These are phyloP conservation scores for Mycena leptocephala DNA, from an alignment of 768 basidiomycete genomes.

Conservation along the genomic window DNA sequence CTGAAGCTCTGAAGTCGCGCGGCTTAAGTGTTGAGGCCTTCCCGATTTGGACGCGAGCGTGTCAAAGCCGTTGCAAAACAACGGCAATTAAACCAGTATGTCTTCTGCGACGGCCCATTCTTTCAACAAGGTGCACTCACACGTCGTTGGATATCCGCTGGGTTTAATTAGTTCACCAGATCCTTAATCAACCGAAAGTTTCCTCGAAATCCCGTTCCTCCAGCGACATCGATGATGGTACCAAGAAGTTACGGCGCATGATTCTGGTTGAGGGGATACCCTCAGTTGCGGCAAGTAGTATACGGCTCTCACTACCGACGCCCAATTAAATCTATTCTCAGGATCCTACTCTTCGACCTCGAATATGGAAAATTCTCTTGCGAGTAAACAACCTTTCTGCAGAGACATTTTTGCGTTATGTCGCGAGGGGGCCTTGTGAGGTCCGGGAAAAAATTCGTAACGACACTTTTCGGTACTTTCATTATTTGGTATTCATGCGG, in stretches of 20 bases:
- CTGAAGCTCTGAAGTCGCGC: neutral
- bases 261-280: slow-evolving; percentile 95
- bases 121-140: slow-evolving; percentile 71
- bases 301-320: neutral
- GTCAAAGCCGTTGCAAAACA: neutral
- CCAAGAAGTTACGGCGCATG: slow-evolving; percentile 89
- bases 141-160: neutral
- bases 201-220: slow-evolving; percentile 76
- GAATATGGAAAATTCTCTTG: slow-evolving; percentile 96
- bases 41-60: slow-evolving; percentile 3
- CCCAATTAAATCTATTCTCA: slow-evolving; percentile 43
- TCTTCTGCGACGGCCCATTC: slow-evolving; percentile 73
- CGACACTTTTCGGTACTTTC: slow-evolving; percentile 90
- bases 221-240: slow-evolving; percentile 79
- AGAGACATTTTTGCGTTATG: slow-evolving; percentile 83
- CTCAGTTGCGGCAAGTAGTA: slow-evolving; percentile 69
- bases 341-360: slow-evolving; percentile 90
- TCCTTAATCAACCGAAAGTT: slow-evolving; percentile 79
- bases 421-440: slow-evolving; percentile 88
- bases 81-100: slow-evolving; percentile 7
- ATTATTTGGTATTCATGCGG: neutral
- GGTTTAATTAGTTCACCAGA: slow-evolving; percentile 38
- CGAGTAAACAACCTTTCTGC: slow-evolving; percentile 86
- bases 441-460: slow-evolving; percentile 95
- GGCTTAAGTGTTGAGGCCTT: neutral